Base-by-base conservation (phyloP, 306 rosid genomes). In the Vigna radiata region DNA sequence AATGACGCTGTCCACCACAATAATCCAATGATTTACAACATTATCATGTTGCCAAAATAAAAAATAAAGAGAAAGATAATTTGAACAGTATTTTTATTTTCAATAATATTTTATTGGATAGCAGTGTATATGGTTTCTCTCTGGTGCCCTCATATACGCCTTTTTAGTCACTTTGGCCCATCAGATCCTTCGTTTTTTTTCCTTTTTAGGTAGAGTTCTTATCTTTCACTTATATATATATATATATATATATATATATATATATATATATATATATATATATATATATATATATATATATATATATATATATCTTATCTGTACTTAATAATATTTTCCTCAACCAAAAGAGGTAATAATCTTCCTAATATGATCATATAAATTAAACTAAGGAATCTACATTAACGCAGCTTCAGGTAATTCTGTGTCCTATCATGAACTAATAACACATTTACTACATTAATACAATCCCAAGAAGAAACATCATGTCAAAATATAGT, bases 1-100 rank as follows among this genome's bases (percentile, higher is more conserved):
- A 65, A 47, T 41, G 69, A 59, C 73, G 16, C 73, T 49, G 47
- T 33, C 72, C 21, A 21, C 33, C 48, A 58, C 31, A 56, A 43
- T 50, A 37, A 37, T 16, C 33, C 10, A 44, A 68, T 14, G 44
- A 67, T 46, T 55, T n/a, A n/a, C 7, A 77, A 46, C 53, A 55
- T 55, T 39, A 13, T 50, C 52, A 16, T 49, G 41, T 56, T 18
- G 39, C 55, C 50, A 52, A 81, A 79, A 16, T 50, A 37, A 19
- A n/a, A 77, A 62, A 58, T 10, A 16, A 66, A 43, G 37, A 25
- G 48, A 16, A 39, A 6, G 21, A 48, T 36, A 15, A 59, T 37
- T 46, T 58, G 44, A 39, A 55, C 68, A 55, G n/a, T 56, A 41
- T 43, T 43, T 56, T 59, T 3, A 43, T 43, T 9, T 43, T 2